A percentile compares a stretch with the other conserved stretches of the same genome.
Conservation (phyloP, 164 flowering plant genomes). For the Umbilicus rupestris region DNA sequence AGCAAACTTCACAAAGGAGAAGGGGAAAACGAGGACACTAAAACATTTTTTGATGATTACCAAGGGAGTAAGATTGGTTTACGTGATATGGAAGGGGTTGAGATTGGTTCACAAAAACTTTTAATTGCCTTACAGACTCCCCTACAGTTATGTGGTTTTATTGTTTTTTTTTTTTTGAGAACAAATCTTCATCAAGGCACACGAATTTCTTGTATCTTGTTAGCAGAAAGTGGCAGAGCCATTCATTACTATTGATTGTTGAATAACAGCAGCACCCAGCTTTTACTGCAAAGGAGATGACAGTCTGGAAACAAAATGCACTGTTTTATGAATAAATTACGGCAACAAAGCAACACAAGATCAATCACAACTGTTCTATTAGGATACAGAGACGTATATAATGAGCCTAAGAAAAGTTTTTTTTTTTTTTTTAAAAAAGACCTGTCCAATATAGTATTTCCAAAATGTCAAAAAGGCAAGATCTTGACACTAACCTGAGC, state of each 20-base stretch:
- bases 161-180: too few species aligned
- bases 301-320: not conserved
- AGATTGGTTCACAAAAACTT: not conserved
- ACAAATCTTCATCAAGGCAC: too few species aligned
- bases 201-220: too few species aligned
- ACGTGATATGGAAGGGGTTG: too few species aligned
- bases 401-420: too few species aligned
- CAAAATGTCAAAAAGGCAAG: not conserved
- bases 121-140: not conserved
- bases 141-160: not conserved
- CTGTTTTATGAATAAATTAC: not conserved
- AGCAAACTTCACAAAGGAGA: not conserved
- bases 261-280: not conserved
- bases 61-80: not conserved
- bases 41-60: not conserved
- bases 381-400: too few species aligned
- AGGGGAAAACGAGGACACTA: not conserved
- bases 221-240: not conserved
- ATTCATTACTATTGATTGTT: not conserved
- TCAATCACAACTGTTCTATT: too few species aligned
- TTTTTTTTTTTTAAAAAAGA: too few species aligned
- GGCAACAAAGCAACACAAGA: not conserved
- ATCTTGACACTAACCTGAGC: conserved; percentile 1
- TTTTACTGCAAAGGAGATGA: not conserved
- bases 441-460: too few species aligned